A percentile compares a stretch with the other conserved stretches of the same genome.
Conservation (phyloP, 768 basidiomycete species). For the Scleroderma bovista region DNA sequence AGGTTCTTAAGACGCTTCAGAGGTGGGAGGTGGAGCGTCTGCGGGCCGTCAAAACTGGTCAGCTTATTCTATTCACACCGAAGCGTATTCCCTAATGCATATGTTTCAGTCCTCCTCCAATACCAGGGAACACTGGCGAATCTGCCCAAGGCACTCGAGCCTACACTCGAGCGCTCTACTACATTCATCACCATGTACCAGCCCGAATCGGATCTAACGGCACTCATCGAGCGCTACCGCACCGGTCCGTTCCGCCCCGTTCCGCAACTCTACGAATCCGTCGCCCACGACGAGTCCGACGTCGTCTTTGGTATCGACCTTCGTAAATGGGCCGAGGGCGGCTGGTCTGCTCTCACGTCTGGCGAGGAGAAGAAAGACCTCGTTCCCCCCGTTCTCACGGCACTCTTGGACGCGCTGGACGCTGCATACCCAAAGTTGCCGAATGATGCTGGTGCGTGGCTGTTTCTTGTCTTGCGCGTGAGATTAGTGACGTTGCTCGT, state of each 20-base stretch:
- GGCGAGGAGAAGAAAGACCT: constrained; percentile 55
- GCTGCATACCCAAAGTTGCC: constrained; percentile 58
- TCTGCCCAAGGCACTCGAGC: constrained; percentile 61
- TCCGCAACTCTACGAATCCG: constrained; percentile 82
- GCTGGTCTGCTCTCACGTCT: constrained; percentile 54
- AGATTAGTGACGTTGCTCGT: not conserved
- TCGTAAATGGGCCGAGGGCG: constrained; percentile 84
- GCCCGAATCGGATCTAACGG: constrained; percentile 81
- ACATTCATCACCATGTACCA: constrained; percentile 80
- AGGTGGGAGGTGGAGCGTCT: constrained; percentile 83
- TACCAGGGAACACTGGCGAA: constrained; percentile 78
- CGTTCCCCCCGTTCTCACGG: constrained; percentile 69
- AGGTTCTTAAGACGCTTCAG: constrained; percentile 73
- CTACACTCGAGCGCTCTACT: constrained; percentile 61
- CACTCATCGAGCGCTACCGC: constrained; percentile 87
- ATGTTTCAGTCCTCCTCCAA: constrained; percentile 63
- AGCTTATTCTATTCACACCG: constrained; percentile 3
- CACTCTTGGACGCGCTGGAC: constrained; percentile 57
- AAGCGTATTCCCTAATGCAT: not conserved
- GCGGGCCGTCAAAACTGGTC: constrained; percentile 79
- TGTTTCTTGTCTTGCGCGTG: not conserved
- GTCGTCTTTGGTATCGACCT: constrained; percentile 90
- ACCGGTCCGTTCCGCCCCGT: constrained; percentile 89
- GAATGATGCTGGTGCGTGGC: constrained; percentile 54
- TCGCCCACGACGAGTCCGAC: constrained; percentile 77